Evolutionary conservation across 1,139 yeast genomes (phyloP), one percentile per base, ranked within the genome.

Genomic region (Schizosaccharomyces versatilis): DNA sequence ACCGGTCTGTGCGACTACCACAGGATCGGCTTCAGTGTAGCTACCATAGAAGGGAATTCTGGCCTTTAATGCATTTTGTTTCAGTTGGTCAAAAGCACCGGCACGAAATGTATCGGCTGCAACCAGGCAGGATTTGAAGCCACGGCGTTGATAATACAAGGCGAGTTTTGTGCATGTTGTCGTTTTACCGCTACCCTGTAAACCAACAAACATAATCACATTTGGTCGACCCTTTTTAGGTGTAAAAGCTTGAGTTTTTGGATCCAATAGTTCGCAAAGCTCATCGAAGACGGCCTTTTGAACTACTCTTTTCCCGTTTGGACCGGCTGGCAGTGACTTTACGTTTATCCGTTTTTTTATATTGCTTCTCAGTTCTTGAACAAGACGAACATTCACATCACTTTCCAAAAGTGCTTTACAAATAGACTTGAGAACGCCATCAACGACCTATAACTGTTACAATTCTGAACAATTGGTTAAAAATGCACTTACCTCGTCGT

Each of bases 41-140:
- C 95, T 84, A 62, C 98, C 98, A 67, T 80, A 90, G 68, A 79
- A 90, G 47, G 98, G 97, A 56, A 90, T 85, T 62, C 83, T 78
- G 0, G 98, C 94, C 70, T 86, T 85, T 55, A 90, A 85, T 36
- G 98, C 97, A 68, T 90, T 90, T 69, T 90, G 98, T 66, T 90
- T 90, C 69, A 90, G 76, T 72, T 90, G 98, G 69, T 90, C 98
- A 72, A 90, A 90, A 1, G 98, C 98, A 74, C 98, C 98, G 41
- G 98, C 98, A 74, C 98, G 80, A 73, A 90, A 90, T 47, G 98
- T 90, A 73, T 90, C 98, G 2, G 98, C 98, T 77, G 98, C 93
- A 38, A 90, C 97, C 64, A 90, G 72, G 54, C 98, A 98, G 51
- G 86, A 95, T 66, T 85, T 86, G 69, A 80, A 85, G 1, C 96